A percentile compares a stretch with the other conserved stretches of the same genome.
Conservation (phyloP, 2,329 filamentous ascomycete genomes). For the Talaromyces sp. region DNA sequence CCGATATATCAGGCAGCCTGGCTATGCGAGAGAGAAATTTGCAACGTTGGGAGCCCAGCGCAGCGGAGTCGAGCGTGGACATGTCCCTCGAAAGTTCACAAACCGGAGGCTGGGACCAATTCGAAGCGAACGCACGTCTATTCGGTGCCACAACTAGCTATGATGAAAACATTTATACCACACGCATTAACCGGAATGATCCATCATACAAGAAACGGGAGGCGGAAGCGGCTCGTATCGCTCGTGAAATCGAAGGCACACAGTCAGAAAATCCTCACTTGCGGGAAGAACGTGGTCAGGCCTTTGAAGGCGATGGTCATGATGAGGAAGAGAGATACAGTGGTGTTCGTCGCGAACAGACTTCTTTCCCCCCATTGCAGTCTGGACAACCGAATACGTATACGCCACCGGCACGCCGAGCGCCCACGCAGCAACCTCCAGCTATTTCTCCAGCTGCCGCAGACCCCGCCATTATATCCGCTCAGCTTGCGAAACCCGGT, state of each 20-base stretch:
- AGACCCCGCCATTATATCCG: constrained; percentile 85
- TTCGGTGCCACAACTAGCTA: constrained; percentile 89
- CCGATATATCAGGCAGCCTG: constrained; percentile 75
- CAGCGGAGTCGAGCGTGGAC: constrained; percentile 57
- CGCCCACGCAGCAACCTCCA: constrained; percentile 60
- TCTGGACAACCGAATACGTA: constrained; percentile 67
- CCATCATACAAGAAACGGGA: constrained; percentile 74
- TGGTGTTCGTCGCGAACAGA: constrained; percentile 70
- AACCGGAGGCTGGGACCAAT: constrained; percentile 79
- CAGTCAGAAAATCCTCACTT: constrained; percentile 72
- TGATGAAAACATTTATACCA: constrained; percentile 92
- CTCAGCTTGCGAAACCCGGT: constrained; percentile 52
- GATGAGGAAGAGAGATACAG: constrained; percentile 98
- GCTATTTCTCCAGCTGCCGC: constrained; percentile 72
- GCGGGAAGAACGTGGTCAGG: constrained; percentile 79
- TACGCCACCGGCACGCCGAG: constrained; percentile 80
- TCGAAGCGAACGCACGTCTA: constrained; percentile 78
- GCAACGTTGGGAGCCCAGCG: constrained; percentile 74
- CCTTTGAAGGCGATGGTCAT: constrained; percentile 57
- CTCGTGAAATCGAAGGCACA: constrained; percentile 81
- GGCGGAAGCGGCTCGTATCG: constrained; percentile 75
- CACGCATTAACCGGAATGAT: constrained; percentile 75
- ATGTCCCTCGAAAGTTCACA: constrained; percentile 63
- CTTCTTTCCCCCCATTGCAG: constrained; percentile 60
- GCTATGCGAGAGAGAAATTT: constrained; percentile 67